phyloP scores from a whole-genome alignment of 345 rosid genomes.

The Eucalyptus curtisii region DNA sequence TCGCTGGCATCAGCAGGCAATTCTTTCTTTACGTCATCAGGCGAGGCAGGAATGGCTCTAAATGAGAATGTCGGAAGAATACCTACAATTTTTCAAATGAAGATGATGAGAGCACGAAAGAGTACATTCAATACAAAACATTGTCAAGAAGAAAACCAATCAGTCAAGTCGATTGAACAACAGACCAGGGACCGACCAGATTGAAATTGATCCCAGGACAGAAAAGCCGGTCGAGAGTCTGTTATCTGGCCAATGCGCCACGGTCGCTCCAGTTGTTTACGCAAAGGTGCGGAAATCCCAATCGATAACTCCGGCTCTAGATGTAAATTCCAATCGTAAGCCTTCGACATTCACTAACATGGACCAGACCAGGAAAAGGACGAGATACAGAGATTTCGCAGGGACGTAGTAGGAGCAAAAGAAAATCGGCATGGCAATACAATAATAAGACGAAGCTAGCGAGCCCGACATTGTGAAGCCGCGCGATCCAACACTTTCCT shows the following conservation, averaged over 20 bases:
- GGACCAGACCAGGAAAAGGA: not conserved
- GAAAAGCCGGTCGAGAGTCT: slow-evolving; percentile 3
- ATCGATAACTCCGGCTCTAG: not conserved
- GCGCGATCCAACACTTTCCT: not conserved
- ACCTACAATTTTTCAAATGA: slow-evolving; percentile 17
- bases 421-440: not conserved
- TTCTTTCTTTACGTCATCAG: slow-evolving; percentile 9
- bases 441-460: not conserved
- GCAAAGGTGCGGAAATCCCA: slow-evolving; percentile 7
- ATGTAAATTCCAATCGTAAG: not conserved
- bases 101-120: not conserved
- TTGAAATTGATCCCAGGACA: slow-evolving; percentile 7
- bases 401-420: not conserved
- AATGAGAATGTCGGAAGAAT: slow-evolving; percentile 13
- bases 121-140: not conserved
- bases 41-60: slow-evolving; percentile 28
- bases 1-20: slow-evolving; percentile 18
- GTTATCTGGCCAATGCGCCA: not conserved
- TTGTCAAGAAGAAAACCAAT: not conserved
- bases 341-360: not conserved
- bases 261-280: slow-evolving; percentile 10
- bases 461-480: not conserved
- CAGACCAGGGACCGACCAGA: slow-evolving; percentile 22
- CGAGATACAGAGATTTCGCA: not conserved
- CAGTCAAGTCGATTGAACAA: not conserved